Evolutionary conservation across 257 asterid genomes (phyloP), one percentile per base, ranked within the genome.

Genomic region (Schizonepeta tenuifolia): DNA sequence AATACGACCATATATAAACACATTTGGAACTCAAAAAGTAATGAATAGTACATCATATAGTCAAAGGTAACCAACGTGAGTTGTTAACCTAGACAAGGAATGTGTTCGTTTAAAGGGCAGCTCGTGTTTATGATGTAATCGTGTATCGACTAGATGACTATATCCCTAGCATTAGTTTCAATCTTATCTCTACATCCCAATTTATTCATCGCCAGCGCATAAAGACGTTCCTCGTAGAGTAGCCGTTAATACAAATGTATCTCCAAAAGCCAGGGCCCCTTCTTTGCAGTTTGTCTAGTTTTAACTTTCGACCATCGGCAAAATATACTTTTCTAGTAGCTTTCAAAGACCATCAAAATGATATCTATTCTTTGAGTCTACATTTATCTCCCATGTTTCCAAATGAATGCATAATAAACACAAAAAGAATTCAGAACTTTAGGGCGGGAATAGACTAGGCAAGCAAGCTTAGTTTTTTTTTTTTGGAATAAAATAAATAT

Each of bases 331-430:
- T 24, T 24, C 15, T 53, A 53, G 15, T 1, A 53, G 21, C 2
- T 9, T 20, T 9, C 15, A 20, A 53, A 4, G 33, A 20, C 7
- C 44, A 22, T n/a, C 18, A n/a, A 47, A 47, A 6, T 6, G 6
- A 15, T 1, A 47, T 6, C 8, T n/a, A 5, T 4, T 46, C 7
- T 26, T n/a, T 8, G 7, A 31, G 9, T 24, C 38, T 11, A 36
- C 57, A 60, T 60, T 55, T 28, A 36, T 63, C 14, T 35, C 50
- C 44, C 22, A 38, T 40, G 21, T 43, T 40, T 53, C 49, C 12
- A 47, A 15, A 47, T 15, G 53, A 74, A 57, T 56, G 65, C 61
- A 74, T 36, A 47, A 67, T 26, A 2, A 28, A n/a, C 41, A 43
- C 40, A 5, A 14, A 2, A 14, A 26, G 28, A 26, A 26, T 26